A percentile compares a stretch with the other conserved stretches of the same genome.
Evolutionary conservation across 345 rosid species (phyloP).

Genomic region (Populus davidiana): DNA sequence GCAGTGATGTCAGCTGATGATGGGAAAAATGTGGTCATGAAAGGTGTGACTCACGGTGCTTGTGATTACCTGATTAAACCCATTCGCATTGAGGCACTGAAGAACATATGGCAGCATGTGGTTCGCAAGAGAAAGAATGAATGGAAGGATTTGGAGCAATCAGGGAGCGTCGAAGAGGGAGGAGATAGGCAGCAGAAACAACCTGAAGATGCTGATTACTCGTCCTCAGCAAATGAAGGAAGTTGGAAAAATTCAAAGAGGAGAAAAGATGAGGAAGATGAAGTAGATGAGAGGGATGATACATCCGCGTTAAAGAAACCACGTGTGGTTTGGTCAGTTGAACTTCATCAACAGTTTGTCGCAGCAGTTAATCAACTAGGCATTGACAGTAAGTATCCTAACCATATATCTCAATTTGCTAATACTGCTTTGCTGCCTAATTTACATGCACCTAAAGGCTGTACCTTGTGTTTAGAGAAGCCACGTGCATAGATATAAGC

Average conservation of each 20-base stretch:
- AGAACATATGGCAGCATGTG: constrained; percentile 36
- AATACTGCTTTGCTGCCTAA: neutral
- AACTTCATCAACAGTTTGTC: constrained; percentile 35
- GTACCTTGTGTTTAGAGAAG: neutral
- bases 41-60: constrained; percentile 40
- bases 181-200: constrained; percentile 26
- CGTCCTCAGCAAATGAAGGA: constrained; percentile 33
- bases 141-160: constrained; percentile 30
- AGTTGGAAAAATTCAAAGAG: constrained; percentile 30
- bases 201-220: constrained; percentile 27
- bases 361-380: constrained; percentile 37
- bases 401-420: neutral
- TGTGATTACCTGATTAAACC: constrained; percentile 44
- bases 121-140: constrained; percentile 24
- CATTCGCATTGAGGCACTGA: constrained; percentile 32
- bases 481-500: neutral
- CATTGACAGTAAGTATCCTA: constrained; percentile 28
- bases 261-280: constrained; percentile 45
- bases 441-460: neutral
- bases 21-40: constrained; percentile 29
- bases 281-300: constrained; percentile 67
- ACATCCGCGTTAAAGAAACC: constrained; percentile 51
- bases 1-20: constrained; percentile 47
- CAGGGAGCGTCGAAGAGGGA: constrained; percentile 34
- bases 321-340: constrained; percentile 38